A percentile compares a stretch with the other conserved stretches of the same genome.
Conservation (phyloP, 768 basidiomycete species). For the Auriscalpium orientale region DNA sequence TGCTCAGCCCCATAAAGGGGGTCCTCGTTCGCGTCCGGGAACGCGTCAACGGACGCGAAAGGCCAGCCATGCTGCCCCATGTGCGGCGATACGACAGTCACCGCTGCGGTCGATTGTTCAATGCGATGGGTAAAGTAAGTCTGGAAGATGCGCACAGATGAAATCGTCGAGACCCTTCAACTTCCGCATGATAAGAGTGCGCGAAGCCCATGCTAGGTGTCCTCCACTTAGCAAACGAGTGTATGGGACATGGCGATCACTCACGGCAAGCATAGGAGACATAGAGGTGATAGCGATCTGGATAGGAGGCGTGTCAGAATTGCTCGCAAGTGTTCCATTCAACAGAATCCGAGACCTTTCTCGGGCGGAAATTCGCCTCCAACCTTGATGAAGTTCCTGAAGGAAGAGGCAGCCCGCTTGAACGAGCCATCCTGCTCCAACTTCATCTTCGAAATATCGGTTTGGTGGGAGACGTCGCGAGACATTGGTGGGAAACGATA, state of each 20-base stretch:
- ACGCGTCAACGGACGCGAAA: constrained; percentile 62
- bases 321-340: too few species aligned
- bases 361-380: constrained; percentile 67
- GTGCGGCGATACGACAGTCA: constrained; percentile 76
- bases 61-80: constrained; percentile 87
- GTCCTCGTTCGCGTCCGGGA: constrained; percentile 71
- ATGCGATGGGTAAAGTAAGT: too few species aligned
- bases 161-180: constrained; percentile 87
- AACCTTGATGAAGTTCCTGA: constrained; percentile 47
- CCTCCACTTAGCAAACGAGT: not conserved
- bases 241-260: constrained; percentile 18
- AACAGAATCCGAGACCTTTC: constrained; percentile 40
- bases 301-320: not conserved
- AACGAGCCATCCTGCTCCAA: constrained; percentile 58
- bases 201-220: constrained; percentile 79
- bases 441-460: constrained; percentile 50
- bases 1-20: constrained; percentile 62
- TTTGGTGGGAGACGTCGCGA: constrained; percentile 28
- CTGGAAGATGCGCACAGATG: constrained; percentile 47
- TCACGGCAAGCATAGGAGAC: constrained; percentile 82
- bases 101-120: constrained; percentile 35
- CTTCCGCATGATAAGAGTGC: constrained; percentile 81
- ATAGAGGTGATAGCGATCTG: constrained; percentile 88
- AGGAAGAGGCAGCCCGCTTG: constrained; percentile 45
- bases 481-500: not conserved